Percentiles rank a stretch among this genome's conserved stretches.
These are phyloP conservation scores for Phaeoacremonium minimum DNA, from an alignment of 2,329 filamentous ascomycete species.

Conservation along the genomic window DNA sequence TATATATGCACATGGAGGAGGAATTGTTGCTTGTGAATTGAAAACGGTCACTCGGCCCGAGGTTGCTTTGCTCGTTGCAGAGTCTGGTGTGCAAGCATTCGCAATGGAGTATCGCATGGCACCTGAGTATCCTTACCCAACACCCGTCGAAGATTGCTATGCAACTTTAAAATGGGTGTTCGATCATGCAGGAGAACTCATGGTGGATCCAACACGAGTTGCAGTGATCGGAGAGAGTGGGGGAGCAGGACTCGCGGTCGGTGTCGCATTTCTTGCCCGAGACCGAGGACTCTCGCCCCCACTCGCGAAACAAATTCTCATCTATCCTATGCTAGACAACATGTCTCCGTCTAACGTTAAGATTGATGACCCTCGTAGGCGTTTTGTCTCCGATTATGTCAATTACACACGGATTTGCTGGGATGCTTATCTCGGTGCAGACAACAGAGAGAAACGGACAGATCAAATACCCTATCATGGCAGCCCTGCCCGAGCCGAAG, in stretches of 20 bases:
- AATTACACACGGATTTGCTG: slow-evolving; percentile 7
- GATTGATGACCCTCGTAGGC: background rate
- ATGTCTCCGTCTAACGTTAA: slow-evolving; percentile 4
- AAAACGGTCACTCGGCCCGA: background rate
- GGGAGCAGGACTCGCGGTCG: slow-evolving; percentile 5
- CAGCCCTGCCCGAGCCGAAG: slow-evolving; percentile 9
- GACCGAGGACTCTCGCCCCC: slow-evolving; percentile 13
- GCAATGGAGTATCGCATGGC: slow-evolving; percentile 41
- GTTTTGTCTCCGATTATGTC: background rate
- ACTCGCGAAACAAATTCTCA: slow-evolving; percentile 18
- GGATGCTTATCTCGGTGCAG: slow-evolving; percentile 17
- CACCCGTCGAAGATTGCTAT: slow-evolving; percentile 28
- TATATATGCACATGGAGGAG: slow-evolving; percentile 8
- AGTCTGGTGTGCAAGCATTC: slow-evolving; percentile 4
- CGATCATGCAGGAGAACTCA: slow-evolving; percentile 2
- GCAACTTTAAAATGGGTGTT: slow-evolving; percentile 24
- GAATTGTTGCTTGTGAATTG: slow-evolving; percentile 5
- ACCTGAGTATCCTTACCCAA: slow-evolving; percentile 38
- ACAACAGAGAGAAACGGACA: background rate
- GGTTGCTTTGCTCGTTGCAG: background rate
- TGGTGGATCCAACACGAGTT: slow-evolving; percentile 1
- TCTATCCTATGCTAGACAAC: slow-evolving; percentile 22
- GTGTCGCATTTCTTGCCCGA: slow-evolving; percentile 29
- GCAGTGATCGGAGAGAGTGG: slow-evolving; percentile 3
- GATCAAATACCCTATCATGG: background rate